Evolutionary conservation across 2,329 filamentous ascomycete genomes (phyloP).

Genomic region (Ophiostoma fasciatum): DNA sequence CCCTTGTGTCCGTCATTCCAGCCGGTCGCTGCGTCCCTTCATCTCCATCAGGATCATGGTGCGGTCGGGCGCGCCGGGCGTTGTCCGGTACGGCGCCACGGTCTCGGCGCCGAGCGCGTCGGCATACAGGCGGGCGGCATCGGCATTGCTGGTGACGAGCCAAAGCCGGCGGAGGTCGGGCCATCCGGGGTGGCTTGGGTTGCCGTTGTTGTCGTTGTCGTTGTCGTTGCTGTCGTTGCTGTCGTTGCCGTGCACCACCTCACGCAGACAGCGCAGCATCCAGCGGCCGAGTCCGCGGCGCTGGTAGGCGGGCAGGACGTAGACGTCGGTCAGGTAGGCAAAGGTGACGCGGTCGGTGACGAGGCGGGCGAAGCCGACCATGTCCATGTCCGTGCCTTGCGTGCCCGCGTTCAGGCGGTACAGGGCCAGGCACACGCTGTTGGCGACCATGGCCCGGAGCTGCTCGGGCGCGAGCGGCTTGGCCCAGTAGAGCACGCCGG

Average conservation of each 20-base stretch:
- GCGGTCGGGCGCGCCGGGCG: conserved; percentile 6
- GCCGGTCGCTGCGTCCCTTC: conserved; percentile 4
- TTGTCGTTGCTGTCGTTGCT: not conserved
- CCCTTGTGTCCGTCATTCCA: not conserved
- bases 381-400: conserved; percentile 1
- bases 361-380: conserved; percentile 45
- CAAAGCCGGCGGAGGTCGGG: conserved; percentile 37
- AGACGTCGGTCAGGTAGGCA: conserved; percentile 56
- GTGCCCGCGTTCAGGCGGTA: conserved; percentile 22
- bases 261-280: conserved; percentile 46
- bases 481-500: conserved; percentile 36
- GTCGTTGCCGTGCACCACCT: conserved; percentile 28
- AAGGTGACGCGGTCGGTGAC: conserved; percentile 57
- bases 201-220: no score
- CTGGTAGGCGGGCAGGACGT: conserved; percentile 44
- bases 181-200: no score
- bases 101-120: conserved; percentile 27
- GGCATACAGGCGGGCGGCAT: conserved; percentile 29
- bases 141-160: conserved; percentile 30
- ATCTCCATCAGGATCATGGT: conserved; percentile 23
- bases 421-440: conserved; percentile 45
- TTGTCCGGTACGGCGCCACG: conserved; percentile 8
- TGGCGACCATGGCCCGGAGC: conserved; percentile 36
- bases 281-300: conserved; percentile 48
- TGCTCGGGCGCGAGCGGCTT: conserved; percentile 29